A percentile compares a stretch with the other conserved stretches of the same genome.
phyloP scores from a whole-genome alignment of 345 rosid species.

The Angophora floribunda region DNA sequence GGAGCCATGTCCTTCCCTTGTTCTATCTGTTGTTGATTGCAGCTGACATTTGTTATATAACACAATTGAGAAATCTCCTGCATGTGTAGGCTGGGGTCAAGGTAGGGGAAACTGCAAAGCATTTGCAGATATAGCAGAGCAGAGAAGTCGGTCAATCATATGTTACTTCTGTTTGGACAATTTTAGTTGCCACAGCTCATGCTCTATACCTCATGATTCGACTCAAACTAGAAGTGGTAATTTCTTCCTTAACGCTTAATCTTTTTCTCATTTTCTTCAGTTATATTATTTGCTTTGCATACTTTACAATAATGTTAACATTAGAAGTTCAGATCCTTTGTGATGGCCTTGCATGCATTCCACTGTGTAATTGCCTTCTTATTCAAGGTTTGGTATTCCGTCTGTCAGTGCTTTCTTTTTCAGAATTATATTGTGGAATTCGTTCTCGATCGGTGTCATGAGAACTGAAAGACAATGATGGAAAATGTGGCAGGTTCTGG shows the following conservation, averaged over 20 bases:
- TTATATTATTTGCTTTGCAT: too few species aligned
- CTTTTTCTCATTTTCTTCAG: neutral
- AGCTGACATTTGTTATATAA: neutral
- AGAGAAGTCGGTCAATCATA: conserved; percentile 92
- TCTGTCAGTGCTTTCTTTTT: neutral
- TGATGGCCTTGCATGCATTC: conserved; percentile 91
- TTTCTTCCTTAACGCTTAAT: neutral
- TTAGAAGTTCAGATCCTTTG: conserved; percentile 48
- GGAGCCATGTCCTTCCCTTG: neutral
- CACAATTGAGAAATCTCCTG: neutral
- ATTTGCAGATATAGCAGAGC: conserved; percentile 67
- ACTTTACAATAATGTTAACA: neutral
- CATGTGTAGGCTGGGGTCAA: neutral
- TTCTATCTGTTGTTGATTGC: neutral
- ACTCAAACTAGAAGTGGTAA: conserved; percentile 83
- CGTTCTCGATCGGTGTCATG: neutral
- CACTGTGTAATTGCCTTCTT: conserved; percentile 73
- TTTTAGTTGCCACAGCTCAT: conserved; percentile 50
- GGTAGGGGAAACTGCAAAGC: conserved; percentile 30
- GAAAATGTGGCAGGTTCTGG: conserved; percentile 26
- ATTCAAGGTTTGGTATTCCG: conserved; percentile 47
- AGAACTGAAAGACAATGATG: neutral
- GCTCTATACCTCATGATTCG: conserved; percentile 68
- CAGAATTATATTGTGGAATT: neutral
- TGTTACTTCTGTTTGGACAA: conserved; percentile 75